Conservation (phyloP, 2,329 filamentous ascomycete species). For the Microcera coccophila region DNA sequence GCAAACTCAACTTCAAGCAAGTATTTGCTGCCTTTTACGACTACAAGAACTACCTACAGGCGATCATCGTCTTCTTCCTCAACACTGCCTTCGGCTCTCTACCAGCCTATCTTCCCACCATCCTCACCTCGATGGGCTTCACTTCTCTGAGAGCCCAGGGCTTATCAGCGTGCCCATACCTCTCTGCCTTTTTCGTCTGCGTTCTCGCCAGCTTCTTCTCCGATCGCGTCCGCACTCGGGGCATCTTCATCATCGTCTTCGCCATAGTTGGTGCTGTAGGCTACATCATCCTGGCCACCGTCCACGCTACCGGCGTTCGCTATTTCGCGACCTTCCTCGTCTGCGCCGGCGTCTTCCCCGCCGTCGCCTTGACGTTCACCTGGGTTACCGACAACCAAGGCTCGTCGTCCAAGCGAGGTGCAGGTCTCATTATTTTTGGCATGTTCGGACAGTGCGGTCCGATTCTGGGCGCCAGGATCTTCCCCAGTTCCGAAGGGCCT, state of each 20-base stretch:
- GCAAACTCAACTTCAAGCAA: slow-evolving; percentile 43
- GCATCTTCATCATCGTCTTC: slow-evolving; percentile 53
- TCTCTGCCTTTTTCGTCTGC: slow-evolving; percentile 61
- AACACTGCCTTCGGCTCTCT: slow-evolving; percentile 38
- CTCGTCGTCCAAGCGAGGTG: slow-evolving; percentile 60
- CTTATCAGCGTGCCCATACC: slow-evolving; percentile 67
- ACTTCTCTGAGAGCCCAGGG: slow-evolving; percentile 64
- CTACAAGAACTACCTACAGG: slow-evolving; percentile 48
- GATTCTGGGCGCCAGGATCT: slow-evolving; percentile 10
- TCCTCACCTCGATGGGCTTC: slow-evolving; percentile 65
- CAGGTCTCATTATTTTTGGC: slow-evolving; percentile 48
- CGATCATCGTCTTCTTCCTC: slow-evolving; percentile 40
- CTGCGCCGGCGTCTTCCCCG: slow-evolving; percentile 53
- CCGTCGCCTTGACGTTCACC: slow-evolving; percentile 64
- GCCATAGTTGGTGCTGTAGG: slow-evolving; percentile 57
- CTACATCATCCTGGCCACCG: slow-evolving; percentile 61
- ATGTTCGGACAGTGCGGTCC: slow-evolving; percentile 18
- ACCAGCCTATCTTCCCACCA: slow-evolving; percentile 61
- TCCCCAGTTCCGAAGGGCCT: slow-evolving; percentile 4
- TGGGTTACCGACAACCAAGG: slow-evolving; percentile 71
- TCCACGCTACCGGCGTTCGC: slow-evolving; percentile 39
- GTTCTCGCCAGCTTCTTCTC: slow-evolving; percentile 60
- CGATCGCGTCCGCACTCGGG: slow-evolving; percentile 63
- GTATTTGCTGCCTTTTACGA: slow-evolving; percentile 44
- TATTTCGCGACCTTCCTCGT: slow-evolving; percentile 48